These are phyloP conservation scores for Blastobotrys raffinosifermentans DNA, from an alignment of 1,139 yeast species.

Conservation along the genomic window DNA sequence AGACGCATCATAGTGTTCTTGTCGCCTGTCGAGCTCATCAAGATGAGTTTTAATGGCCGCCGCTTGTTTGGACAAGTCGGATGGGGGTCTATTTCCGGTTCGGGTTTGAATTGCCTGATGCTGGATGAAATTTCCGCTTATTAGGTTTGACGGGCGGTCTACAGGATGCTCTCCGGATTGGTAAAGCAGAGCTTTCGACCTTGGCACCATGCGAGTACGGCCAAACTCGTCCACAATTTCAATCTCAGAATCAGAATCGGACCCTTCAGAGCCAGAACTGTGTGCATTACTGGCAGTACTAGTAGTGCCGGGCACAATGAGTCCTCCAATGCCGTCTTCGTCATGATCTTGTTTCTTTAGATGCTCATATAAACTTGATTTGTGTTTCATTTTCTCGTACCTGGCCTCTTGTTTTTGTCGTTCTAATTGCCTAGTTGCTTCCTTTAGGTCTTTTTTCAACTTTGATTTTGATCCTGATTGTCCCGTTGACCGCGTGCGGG, in stretches of 20 bases:
- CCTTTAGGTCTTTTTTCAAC: neutral
- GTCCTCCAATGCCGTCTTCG: slow-evolving; percentile 6
- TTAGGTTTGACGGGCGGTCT: slow-evolving; percentile 12
- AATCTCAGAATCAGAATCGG: slow-evolving; percentile 14
- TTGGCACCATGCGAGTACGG: slow-evolving; percentile 25
- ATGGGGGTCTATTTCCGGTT: slow-evolving; percentile 12
- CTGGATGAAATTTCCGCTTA: slow-evolving; percentile 28
- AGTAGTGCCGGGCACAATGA: slow-evolving; percentile 11
- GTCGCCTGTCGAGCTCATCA: slow-evolving; percentile 5
- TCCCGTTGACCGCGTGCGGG: neutral
- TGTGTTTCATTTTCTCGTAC: neutral
- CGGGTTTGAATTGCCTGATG: slow-evolving; percentile 24
- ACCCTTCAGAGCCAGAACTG: slow-evolving; percentile 11
- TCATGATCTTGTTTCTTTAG: slow-evolving; percentile 1
- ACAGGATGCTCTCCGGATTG: slow-evolving; percentile 7
- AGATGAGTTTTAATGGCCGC: neutral
- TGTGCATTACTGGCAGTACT: slow-evolving; percentile 9
- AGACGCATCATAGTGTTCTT: slow-evolving; percentile 26
- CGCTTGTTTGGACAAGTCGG: neutral
- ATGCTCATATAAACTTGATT: slow-evolving; percentile 1
- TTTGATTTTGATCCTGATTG: neutral
- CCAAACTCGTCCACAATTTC: slow-evolving; percentile 34
- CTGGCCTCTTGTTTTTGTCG: neutral
- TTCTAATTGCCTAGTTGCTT: neutral
- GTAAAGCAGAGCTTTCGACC: slow-evolving; percentile 14